Evolutionary conservation across 2,329 filamentous ascomycete species (phyloP).

Genomic region (Bipolaris gigantea): DNA sequence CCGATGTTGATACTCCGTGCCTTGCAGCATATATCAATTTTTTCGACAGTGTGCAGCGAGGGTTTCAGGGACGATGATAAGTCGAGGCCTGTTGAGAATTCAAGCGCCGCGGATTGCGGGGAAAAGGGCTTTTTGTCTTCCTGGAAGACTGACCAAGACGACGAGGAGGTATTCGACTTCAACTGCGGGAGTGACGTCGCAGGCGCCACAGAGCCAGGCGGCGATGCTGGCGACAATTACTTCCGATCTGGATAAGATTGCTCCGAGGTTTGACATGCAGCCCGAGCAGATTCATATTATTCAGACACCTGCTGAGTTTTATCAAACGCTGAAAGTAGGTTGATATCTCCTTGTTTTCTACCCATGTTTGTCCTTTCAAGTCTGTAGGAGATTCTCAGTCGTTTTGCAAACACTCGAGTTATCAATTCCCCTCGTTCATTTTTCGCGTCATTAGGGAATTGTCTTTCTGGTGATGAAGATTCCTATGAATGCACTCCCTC

Average conservation of each 20-base stretch:
- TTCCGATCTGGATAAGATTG: slow-evolving; percentile 80
- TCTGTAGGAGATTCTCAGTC: background rate
- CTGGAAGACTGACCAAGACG: slow-evolving; percentile 19
- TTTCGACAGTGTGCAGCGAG: background rate
- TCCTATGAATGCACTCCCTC: background rate
- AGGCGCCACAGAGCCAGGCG: slow-evolving; percentile 51
- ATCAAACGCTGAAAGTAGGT: slow-evolving; percentile 80
- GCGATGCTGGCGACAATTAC: slow-evolving; percentile 63
- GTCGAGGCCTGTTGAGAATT: slow-evolving; percentile 33
- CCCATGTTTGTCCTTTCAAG: background rate
- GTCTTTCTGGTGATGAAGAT: no score
- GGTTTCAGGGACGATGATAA: slow-evolving; percentile 34
- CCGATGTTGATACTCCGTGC: slow-evolving; percentile 14
- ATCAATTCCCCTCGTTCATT: no score
- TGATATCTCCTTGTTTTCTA: background rate
- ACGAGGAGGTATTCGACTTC: slow-evolving; percentile 41
- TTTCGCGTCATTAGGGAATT: no score
- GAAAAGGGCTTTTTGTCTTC: slow-evolving; percentile 20
- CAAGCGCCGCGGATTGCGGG: slow-evolving; percentile 25
- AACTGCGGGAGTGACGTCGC: slow-evolving; percentile 30
- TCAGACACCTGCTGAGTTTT: slow-evolving; percentile 83
- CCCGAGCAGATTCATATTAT: slow-evolving; percentile 81
- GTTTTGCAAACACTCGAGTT: no score
- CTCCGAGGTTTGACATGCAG: slow-evolving; percentile 84
- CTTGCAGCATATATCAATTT: background rate